A percentile compares a stretch with the other conserved stretches of the same genome.
phyloP scores from a whole-genome alignment of 495 filamentous ascomycete genomes.

The Penicillium canariense region DNA sequence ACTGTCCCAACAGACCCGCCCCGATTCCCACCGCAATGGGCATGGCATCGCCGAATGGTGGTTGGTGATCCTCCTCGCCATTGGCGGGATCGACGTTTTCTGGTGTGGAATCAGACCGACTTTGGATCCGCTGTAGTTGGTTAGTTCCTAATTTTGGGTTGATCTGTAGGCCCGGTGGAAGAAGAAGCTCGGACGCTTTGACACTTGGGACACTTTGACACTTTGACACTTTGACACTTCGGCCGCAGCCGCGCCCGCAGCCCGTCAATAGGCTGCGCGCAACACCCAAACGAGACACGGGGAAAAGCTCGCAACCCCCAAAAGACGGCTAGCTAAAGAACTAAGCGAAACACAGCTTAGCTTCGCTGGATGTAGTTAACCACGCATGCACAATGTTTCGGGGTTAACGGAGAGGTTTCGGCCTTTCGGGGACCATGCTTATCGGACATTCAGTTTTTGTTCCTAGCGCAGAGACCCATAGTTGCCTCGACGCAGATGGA shows the following conservation, averaged over 20 bases:
- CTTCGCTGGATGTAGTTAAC: not conserved
- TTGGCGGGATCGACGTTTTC: no score
- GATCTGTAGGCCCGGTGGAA: no score
- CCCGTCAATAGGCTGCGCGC: not conserved
- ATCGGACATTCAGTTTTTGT: not conserved
- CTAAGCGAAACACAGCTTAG: not conserved
- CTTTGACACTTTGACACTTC: no score
- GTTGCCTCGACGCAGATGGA: no score
- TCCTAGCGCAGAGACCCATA: no score
- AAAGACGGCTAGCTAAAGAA: not conserved
- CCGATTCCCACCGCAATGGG: not conserved
- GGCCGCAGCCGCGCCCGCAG: not conserved
- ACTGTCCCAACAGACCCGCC: not conserved
- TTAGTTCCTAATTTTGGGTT: no score
- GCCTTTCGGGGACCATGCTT: not conserved
- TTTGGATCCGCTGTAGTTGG: no score
- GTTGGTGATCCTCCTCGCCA: no score
- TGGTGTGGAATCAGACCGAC: no score
- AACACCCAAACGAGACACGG: not conserved
- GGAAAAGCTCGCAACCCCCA: not conserved
- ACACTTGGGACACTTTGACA: no score
- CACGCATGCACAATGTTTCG: no score
- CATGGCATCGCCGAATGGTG: not conserved
- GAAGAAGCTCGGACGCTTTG: not conserved
- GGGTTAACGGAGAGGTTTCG: no score